Conservation (phyloP, 441 rosid genomes). For the Brassica hybrid region DNA sequence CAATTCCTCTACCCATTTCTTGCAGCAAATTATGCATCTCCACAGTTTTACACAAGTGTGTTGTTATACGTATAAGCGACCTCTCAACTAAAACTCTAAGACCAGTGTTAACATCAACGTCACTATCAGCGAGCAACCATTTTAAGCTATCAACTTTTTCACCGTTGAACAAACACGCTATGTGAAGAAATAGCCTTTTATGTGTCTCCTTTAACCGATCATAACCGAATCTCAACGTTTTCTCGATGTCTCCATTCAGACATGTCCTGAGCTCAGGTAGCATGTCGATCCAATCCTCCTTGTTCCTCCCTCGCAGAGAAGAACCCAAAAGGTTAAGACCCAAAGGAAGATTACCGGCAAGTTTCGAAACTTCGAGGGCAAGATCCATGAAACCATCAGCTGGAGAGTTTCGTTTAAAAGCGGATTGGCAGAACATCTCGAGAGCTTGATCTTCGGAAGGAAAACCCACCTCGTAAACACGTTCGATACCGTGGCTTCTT, state of each 20-base stretch:
- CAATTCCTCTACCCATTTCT: conserved; percentile 20
- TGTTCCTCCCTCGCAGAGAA: conserved; percentile 14
- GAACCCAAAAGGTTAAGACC: conserved; percentile 40
- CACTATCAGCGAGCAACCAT: conserved; percentile 3
- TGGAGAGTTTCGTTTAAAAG: conserved; percentile 15
- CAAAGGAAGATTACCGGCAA: conserved; percentile 38
- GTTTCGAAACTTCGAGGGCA: background rate
- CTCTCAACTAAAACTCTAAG: conserved; percentile 16
- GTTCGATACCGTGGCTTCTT: conserved; percentile 2
- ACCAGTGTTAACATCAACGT: background rate
- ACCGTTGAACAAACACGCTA: conserved; percentile 14
- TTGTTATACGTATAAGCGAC: conserved; percentile 10
- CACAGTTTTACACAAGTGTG: background rate
- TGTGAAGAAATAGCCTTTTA: conserved; percentile 3
- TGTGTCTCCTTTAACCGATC: conserved; percentile 35
- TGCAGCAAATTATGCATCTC: conserved; percentile 18
- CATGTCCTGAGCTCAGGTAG: background rate
- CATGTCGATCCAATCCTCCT: conserved; percentile 10
- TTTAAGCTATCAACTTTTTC: conserved; percentile 8
- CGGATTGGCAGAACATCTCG: conserved; percentile 30
- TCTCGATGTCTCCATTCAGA: conserved; percentile 1
- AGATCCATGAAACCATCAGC: background rate
- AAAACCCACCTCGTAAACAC: conserved; percentile 9
- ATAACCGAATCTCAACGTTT: conserved; percentile 30
- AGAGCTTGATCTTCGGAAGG: conserved; percentile 28